These are phyloP conservation scores for Melampsora abietis-canadensis DNA, from an alignment of 1,284 basidiomycete species.

Conservation along the genomic window DNA sequence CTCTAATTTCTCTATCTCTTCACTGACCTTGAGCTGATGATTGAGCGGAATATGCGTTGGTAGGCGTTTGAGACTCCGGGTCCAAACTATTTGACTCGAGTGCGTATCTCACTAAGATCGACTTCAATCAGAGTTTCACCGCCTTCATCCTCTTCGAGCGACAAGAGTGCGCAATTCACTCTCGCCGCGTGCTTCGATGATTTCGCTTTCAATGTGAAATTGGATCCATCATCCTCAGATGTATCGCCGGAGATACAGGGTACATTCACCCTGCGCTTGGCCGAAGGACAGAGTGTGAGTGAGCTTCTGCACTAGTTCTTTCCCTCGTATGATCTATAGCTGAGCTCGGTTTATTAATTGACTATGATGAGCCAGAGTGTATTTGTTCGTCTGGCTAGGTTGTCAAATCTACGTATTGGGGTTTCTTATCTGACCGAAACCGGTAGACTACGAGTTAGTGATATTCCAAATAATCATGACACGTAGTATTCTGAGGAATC, in stretches of 20 bases:
- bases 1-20: slow-evolving; percentile 42
- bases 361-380: not conserved
- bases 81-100: slow-evolving; percentile 7
- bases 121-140: not conserved
- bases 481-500: not conserved
- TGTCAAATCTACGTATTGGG: not conserved
- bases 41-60: not conserved
- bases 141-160: not conserved
- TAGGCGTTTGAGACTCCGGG: slow-evolving; percentile 2
- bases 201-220: not conserved
- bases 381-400: slow-evolving; percentile 1
- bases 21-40: not conserved
- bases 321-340: not conserved
- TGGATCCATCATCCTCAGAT: slow-evolving; percentile 16
- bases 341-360: slow-evolving; percentile 48
- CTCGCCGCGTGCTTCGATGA: slow-evolving; percentile 1
- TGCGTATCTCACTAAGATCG: not conserved
- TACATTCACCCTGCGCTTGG: slow-evolving; percentile 9
- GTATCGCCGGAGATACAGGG: slow-evolving; percentile 15
- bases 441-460: slow-evolving; percentile 12
- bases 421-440: not conserved
- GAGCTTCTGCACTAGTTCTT: not conserved
- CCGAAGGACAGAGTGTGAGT: slow-evolving; percentile 16
- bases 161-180: not conserved
- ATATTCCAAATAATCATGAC: not conserved